Percentiles rank a stretch among this genome's conserved stretches.
Conservation (phyloP, 441 rosid genomes). For the Gossypium trilobum region DNA sequence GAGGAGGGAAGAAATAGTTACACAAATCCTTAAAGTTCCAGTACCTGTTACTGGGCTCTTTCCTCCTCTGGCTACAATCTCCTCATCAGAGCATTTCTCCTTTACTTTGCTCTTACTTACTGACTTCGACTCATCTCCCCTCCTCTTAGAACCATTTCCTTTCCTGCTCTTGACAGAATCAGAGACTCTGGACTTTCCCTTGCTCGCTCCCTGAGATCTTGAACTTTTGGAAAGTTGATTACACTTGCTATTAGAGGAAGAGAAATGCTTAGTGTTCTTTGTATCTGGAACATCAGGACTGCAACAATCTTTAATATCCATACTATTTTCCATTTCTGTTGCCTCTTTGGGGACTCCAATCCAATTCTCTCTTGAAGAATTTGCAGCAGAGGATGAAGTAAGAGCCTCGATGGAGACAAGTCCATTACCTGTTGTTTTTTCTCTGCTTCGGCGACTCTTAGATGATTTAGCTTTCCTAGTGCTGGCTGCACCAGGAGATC, state of each 20-base stretch:
- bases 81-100: constrained; percentile 29
- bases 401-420: constrained; percentile 24
- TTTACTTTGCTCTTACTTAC: constrained; percentile 28
- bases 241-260: constrained; percentile 35
- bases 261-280: constrained; percentile 19
- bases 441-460: constrained; percentile 34
- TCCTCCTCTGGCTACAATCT: constrained; percentile 27
- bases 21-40: neutral
- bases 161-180: constrained; percentile 35
- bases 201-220: constrained; percentile 41
- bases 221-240: constrained; percentile 23
- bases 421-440: constrained; percentile 21
- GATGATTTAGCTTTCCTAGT: constrained; percentile 32
- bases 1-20: constrained; percentile 9
- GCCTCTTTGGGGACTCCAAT: constrained; percentile 22
- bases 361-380: constrained; percentile 30
- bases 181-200: constrained; percentile 43
- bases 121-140: constrained; percentile 31
- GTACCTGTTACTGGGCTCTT: constrained; percentile 46
- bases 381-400: constrained; percentile 23
- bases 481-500: constrained; percentile 25
- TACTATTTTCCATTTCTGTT: constrained; percentile 16
- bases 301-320: constrained; percentile 20
- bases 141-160: constrained; percentile 27
- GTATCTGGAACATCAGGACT: constrained; percentile 24